These are phyloP conservation scores for Colletotrichum paranaense DNA, from an alignment of 2,329 filamentous ascomycete genomes.

Conservation along the genomic window DNA sequence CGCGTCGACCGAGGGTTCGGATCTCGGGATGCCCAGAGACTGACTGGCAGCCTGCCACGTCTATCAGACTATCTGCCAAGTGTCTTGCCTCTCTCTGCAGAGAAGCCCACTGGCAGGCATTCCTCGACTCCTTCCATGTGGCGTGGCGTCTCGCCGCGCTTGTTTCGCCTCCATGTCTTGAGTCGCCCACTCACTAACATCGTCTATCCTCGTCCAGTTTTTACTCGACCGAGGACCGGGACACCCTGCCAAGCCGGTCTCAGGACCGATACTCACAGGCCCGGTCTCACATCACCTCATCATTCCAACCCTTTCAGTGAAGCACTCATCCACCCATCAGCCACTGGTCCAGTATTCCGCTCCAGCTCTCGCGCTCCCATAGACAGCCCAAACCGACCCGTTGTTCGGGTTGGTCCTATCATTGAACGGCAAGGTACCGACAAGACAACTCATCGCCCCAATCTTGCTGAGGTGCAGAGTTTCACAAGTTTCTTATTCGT, in stretches of 20 bases:
- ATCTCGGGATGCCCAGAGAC: conserved; percentile 25
- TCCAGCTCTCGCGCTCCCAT: background rate
- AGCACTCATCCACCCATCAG: background rate
- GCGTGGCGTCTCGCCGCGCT: conserved; percentile 27
- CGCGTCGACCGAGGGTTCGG: conserved; percentile 22
- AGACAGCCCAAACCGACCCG: conserved; percentile 1
- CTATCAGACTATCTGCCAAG: conserved; percentile 9
- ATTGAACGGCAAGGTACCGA: conserved; percentile 13
- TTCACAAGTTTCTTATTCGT: conserved; percentile 26
- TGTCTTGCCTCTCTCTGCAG: conserved; percentile 26
- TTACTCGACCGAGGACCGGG: conserved; percentile 9
- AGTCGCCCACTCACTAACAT: background rate
- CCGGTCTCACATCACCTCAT: conserved; percentile 19
- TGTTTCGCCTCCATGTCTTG: conserved; percentile 23
- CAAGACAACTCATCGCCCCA: conserved; percentile 13
- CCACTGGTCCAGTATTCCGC: background rate
- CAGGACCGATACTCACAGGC: conserved; percentile 28
- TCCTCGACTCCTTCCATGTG: conserved; percentile 30
- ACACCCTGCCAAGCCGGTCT: conserved; percentile 27
- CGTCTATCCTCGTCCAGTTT: conserved; percentile 2
- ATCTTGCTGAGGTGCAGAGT: conserved; percentile 32
- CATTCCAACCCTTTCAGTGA: conserved; percentile 3
- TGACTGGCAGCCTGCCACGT: background rate
- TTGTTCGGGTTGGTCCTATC: conserved; percentile 24
- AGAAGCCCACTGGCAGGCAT: conserved; percentile 21